Conservation (phyloP, 805 yeast species). For the Monosporozyma siamensis region DNA sequence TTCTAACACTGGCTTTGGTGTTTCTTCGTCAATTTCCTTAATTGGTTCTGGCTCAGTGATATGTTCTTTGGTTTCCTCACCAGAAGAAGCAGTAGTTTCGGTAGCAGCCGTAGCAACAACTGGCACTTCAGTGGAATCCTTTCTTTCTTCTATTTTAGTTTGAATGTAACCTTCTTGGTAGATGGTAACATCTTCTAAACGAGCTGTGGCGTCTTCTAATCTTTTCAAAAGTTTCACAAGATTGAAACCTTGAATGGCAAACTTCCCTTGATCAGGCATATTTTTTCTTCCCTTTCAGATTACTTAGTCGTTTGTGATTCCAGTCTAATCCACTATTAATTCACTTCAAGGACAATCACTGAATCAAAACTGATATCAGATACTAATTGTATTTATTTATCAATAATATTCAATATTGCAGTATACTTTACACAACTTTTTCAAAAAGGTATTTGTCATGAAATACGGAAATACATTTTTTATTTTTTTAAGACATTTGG, state of each 20-base stretch:
- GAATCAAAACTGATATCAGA: no score
- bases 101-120: neutral
- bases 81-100: slow-evolving; percentile 7
- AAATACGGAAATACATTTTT: no score
- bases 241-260: slow-evolving; percentile 65
- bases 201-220: slow-evolving; percentile 86
- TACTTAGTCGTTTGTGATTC: no score
- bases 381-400: no score
- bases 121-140: slow-evolving; percentile 2
- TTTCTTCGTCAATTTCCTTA: slow-evolving; percentile 13
- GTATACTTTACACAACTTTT: no score
- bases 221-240: slow-evolving; percentile 72
- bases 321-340: no score
- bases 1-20: slow-evolving; percentile 38
- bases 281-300: neutral
- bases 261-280: slow-evolving; percentile 9
- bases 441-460: no score
- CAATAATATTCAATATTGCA: no score
- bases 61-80: slow-evolving; percentile 12
- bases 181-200: slow-evolving; percentile 81
- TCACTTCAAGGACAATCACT: no score
- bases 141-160: slow-evolving; percentile 20
- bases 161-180: slow-evolving; percentile 55
- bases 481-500: no score
- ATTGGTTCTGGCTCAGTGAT: slow-evolving; percentile 8